A percentile compares a stretch with the other conserved stretches of the same genome.
These are phyloP conservation scores for Zoysia matrella DNA, from an alignment of 202 grass and related monocot species.

Conservation along the genomic window DNA sequence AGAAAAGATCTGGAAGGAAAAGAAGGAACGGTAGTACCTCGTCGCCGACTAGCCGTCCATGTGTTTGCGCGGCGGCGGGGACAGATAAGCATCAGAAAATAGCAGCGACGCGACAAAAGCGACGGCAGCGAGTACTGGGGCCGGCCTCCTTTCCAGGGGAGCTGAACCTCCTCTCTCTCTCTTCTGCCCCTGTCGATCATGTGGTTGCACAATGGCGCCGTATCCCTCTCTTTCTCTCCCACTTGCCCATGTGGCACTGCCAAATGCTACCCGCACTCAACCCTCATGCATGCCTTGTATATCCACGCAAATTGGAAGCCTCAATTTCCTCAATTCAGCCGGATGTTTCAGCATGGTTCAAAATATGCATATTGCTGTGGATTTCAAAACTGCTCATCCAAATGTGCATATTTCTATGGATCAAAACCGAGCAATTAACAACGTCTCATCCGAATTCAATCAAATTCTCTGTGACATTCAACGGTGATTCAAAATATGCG, in stretches of 20 bases:
- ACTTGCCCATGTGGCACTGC: conserved; percentile 26
- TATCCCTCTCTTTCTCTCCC: neutral
- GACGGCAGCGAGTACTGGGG: neutral
- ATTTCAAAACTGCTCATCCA: too few species aligned
- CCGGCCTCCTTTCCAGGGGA: conserved; percentile 30
- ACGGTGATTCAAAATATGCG: too few species aligned
- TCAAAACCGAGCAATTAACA: too few species aligned
- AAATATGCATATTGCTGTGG: too few species aligned
- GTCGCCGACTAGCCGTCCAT: neutral
- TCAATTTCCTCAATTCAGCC: too few species aligned
- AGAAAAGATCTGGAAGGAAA: neutral
- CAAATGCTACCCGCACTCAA: conserved; percentile 14
- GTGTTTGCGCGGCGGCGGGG: neutral
- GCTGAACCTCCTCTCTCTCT: neutral
- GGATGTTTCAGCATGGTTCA: too few species aligned
- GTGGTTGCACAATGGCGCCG: conserved; percentile 30
- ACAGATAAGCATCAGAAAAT: conserved; percentile 50
- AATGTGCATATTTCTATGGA: too few species aligned
- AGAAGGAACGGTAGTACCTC: neutral
- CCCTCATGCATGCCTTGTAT: too few species aligned
- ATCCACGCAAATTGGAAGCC: too few species aligned
- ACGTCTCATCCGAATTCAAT: too few species aligned
- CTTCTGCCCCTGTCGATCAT: conserved; percentile 38
- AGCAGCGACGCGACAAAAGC: conserved; percentile 46
- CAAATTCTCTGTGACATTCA: too few species aligned